phyloP scores from a whole-genome alignment of 2,329 filamentous ascomycete genomes.

The Fusarium graminum region DNA sequence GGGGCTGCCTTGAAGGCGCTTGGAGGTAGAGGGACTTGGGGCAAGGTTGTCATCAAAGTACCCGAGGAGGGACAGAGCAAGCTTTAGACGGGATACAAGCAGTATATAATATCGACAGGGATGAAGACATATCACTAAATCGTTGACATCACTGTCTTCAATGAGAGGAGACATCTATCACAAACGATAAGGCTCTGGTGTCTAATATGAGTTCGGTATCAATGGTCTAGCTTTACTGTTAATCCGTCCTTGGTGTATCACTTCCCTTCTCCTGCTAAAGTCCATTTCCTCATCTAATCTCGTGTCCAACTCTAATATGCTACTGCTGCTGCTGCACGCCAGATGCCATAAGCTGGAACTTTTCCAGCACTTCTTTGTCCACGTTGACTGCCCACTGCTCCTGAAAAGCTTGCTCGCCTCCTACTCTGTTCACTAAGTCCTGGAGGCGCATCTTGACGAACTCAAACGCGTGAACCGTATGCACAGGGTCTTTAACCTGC shows the following conservation, averaged over 20 bases:
- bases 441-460: constrained; percentile 75
- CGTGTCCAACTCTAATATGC: neutral
- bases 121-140: neutral
- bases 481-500: constrained; percentile 73
- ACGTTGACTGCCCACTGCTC: constrained; percentile 79
- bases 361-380: constrained; percentile 76
- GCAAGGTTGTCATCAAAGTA: constrained; percentile 93
- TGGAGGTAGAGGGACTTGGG: constrained; percentile 88
- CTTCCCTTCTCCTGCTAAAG: constrained; percentile 20
- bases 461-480: constrained; percentile 71
- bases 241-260: constrained; percentile 38
- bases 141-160: neutral
- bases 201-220: constrained; percentile 23
- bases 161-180: neutral
- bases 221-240: constrained; percentile 28
- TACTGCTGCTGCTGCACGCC: constrained; percentile 39
- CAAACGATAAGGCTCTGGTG: neutral
- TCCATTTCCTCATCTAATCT: constrained; percentile 4
- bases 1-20: constrained; percentile 81
- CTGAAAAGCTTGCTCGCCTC: constrained; percentile 76
- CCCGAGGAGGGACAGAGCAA: constrained; percentile 74
- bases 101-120: neutral
- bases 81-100: constrained; percentile 55
- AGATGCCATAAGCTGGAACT: constrained; percentile 63
- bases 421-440: constrained; percentile 68